A percentile compares a stretch with the other conserved stretches of the same genome.
phyloP scores from a whole-genome alignment of 192 early-diverging fungal species.

The Backusella australiensis region DNA sequence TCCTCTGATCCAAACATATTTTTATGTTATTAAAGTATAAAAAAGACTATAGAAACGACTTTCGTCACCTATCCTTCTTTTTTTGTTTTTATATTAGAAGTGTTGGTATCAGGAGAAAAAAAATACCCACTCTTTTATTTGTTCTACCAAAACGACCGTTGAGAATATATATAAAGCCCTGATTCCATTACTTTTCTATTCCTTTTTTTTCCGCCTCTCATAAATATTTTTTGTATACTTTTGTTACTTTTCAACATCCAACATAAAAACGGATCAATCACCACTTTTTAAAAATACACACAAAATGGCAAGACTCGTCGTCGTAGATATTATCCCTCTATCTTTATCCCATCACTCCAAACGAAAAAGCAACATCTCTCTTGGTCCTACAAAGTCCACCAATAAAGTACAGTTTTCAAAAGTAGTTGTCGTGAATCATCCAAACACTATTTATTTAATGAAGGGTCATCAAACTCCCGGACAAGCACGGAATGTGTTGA shows the following conservation, averaged over 20 bases:
- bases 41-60: neutral
- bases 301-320: neutral
- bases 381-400: neutral
- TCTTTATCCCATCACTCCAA: neutral
- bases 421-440: neutral
- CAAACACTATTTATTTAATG: conserved; percentile 2
- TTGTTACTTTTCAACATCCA: neutral
- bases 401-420: conserved; percentile 2
- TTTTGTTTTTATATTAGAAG: neutral
- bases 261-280: neutral
- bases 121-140: neutral
- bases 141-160: neutral
- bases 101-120: conserved; percentile 1
- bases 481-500: conserved; percentile 2
- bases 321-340: neutral
- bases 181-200: neutral
- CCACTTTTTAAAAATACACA: neutral
- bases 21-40: neutral
- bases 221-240: neutral
- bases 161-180: neutral
- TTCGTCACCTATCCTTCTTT: neutral
- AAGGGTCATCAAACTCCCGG: conserved; percentile 3
- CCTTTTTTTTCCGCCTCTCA: neutral
- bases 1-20: neutral
- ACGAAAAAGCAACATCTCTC: neutral